Base-by-base conservation (phyloP, 73 alveolate species). In the Paramecium octaurelia region DNA sequence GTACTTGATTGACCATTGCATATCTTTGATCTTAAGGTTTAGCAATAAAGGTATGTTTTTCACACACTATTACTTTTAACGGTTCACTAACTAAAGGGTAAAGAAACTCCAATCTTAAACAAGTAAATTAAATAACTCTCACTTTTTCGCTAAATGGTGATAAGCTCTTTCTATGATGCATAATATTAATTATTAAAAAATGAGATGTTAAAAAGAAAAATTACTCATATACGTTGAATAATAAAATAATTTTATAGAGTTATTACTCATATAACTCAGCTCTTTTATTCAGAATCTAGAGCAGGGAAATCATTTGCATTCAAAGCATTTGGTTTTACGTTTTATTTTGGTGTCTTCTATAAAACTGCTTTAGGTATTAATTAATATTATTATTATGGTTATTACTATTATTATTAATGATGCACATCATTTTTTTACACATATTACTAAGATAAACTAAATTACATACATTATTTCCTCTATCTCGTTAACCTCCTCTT, bases 401-500 rank as follows among this genome's bases (percentile, higher is more conserved):
- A 40, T 21, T 36, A 18, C 40, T 73, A 34, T 73, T 64, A 31
- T 31, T 64, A 34, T 64, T 64, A 64, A 31, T 64, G 84, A 64
- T 64, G 42, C 14, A 23, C 21, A 27, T 73, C 87, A 73, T 11
- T 73, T 73, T 73, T 73, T 40, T 73, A 73, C 4, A 73, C 87
- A 73, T 73, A 73, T 38, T 73, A 35, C 84, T 68, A 68, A 24
- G 3, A 64, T 73, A 4, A 38, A 73, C 16, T 3, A 31, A 40
- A 73, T 31, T 0, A 73, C 6, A 16, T 73, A 73, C 87, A 73
- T 73, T 73, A 35, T 73, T 38, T 35, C 34, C 40, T 36, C 59
- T 36, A 36, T 73, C 59, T 73, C 87, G 35, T 29, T 73, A 12
- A 40, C 87, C 87, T 29, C 87, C 87, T 73, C 87, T 73, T 73